These are phyloP conservation scores for Tolypocladium capitatum DNA, from an alignment of 2,329 filamentous ascomycete species.

Conservation along the genomic window DNA sequence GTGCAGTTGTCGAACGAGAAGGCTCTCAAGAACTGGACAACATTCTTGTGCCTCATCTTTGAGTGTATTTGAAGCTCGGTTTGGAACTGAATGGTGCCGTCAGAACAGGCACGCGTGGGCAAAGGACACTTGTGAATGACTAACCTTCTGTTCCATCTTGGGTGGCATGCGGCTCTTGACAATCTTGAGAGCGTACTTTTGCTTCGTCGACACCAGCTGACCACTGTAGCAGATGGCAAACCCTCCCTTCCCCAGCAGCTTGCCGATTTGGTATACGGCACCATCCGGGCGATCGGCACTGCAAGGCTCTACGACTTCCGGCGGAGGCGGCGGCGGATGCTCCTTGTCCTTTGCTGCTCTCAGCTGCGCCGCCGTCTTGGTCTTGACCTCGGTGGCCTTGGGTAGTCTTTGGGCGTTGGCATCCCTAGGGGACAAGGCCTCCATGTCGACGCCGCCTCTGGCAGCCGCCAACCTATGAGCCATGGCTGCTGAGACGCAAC, in stretches of 20 bases:
- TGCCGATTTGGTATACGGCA: conserved; percentile 60
- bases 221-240: conserved; percentile 74
- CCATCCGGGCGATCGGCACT: conserved; percentile 58
- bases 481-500: conserved; percentile 18
- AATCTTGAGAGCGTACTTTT: conserved; percentile 66
- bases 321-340: conserved; percentile 50
- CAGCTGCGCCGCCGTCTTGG: conserved; percentile 36
- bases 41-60: conserved; percentile 91
- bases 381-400: conserved; percentile 35
- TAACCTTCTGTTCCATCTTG: conserved; percentile 75
- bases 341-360: conserved; percentile 51
- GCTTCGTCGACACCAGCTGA: conserved; percentile 50
- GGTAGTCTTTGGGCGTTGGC: conserved; percentile 45
- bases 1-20: conserved; percentile 84
- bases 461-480: conserved; percentile 32
- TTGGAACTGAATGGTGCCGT: conserved; percentile 39
- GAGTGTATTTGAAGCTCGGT: conserved; percentile 94
- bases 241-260: conserved; percentile 65
- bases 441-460: conserved; percentile 41
- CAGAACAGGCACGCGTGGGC: not conserved
- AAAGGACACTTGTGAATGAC: conserved; percentile 2
- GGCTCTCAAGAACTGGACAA: conserved; percentile 88
- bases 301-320: conserved; percentile 46
- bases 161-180: conserved; percentile 71
- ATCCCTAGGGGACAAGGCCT: conserved; percentile 52